phyloP scores from a whole-genome alignment of 495 filamentous ascomycete genomes.

The Aspergillus taichungensis region DNA sequence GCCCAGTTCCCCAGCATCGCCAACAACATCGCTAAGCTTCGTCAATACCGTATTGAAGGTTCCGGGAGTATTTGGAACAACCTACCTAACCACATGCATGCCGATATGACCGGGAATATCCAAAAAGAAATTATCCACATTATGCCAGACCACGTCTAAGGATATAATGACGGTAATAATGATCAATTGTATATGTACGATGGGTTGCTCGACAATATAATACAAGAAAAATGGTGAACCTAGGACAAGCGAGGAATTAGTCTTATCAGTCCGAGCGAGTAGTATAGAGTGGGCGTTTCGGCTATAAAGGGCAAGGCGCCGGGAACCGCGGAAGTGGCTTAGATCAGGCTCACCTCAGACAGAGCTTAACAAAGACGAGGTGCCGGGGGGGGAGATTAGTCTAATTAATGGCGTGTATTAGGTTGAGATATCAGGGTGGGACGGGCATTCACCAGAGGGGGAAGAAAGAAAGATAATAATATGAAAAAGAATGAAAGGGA shows the following conservation, averaged over 20 bases:
- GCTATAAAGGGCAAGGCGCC: background rate
- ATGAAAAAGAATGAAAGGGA: background rate
- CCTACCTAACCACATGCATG: constrained; percentile 69
- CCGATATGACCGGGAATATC: constrained; percentile 75
- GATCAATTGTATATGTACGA: background rate
- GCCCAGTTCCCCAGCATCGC: constrained; percentile 67
- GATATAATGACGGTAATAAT: background rate
- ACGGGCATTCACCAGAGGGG: background rate
- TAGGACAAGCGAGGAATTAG: background rate
- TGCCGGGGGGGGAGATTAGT: too few relatives aligned
- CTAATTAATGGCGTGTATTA: too few relatives aligned
- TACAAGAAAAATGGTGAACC: too few relatives aligned
- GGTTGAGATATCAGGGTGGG: too few relatives aligned
- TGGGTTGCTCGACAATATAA: too few relatives aligned
- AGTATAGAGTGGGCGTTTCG: background rate
- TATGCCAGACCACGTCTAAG: constrained; percentile 3
- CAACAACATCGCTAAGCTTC: constrained; percentile 48
- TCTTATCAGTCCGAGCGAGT: background rate
- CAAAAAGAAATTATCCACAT: constrained; percentile 54
- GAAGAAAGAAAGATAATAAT: background rate
- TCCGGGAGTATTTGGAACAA: constrained; percentile 5
- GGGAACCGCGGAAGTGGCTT: constrained; percentile 14
- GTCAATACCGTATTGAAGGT: background rate
- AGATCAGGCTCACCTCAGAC: background rate
- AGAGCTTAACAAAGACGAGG: too few relatives aligned